A percentile compares a stretch with the other conserved stretches of the same genome.
Conservation (phyloP, 257 asterid species). For the Fraxinus cuspidata region DNA sequence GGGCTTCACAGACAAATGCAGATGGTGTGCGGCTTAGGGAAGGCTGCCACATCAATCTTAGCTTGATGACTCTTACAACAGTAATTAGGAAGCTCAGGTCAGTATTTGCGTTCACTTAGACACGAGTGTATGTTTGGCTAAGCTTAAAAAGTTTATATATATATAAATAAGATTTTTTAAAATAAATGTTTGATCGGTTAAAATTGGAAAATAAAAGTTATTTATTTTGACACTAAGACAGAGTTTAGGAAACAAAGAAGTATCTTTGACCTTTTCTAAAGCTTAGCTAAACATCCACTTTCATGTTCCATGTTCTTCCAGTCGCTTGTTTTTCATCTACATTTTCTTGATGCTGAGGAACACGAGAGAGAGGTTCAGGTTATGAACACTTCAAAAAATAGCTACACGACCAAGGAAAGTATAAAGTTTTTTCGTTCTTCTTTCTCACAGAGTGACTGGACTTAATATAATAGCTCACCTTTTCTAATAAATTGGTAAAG, state of each 20-base stretch:
- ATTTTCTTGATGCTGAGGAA: background rate
- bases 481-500: background rate
- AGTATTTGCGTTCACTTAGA: conserved; percentile 12
- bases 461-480: background rate
- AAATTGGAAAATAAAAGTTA: background rate
- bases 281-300: background rate
- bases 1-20: conserved; percentile 92
- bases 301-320: background rate
- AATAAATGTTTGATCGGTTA: background rate
- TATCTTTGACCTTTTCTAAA: background rate
- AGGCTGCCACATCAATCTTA: conserved; percentile 96
- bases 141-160: background rate
- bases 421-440: too few species aligned
- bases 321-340: background rate
- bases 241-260: background rate
- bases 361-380: background rate
- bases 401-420: too few species aligned
- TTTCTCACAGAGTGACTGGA: too few species aligned
- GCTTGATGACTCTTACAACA: conserved; percentile 95
- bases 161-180: background rate
- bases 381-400: background rate
- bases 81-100: conserved; percentile 94
- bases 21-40: conserved; percentile 93
- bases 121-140: background rate
- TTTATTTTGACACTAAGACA: background rate